These are phyloP conservation scores for Cyclanthera cordifolia DNA, from an alignment of 306 rosid genomes.

Conservation along the genomic window DNA sequence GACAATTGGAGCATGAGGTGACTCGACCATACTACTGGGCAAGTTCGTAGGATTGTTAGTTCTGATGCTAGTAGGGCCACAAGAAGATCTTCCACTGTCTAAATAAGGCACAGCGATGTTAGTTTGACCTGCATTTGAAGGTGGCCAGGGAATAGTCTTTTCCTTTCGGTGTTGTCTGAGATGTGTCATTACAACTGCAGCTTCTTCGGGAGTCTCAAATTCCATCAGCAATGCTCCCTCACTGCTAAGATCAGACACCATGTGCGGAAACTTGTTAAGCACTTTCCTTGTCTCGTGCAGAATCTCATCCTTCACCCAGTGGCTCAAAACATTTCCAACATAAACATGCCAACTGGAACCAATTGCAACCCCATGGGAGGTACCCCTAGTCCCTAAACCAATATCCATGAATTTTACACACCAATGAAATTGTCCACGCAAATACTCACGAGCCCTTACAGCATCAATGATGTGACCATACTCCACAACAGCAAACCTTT, in stretches of 20 bases:
- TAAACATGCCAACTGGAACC: slow-evolving; percentile 69
- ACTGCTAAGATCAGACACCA: slow-evolving; percentile 58
- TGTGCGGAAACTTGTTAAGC: slow-evolving; percentile 49
- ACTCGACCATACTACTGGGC: slow-evolving; percentile 29
- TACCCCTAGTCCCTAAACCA: slow-evolving; percentile 86
- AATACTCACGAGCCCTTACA: slow-evolving; percentile 54
- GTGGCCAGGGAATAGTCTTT: slow-evolving; percentile 40
- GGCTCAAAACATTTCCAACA: slow-evolving; percentile 63
- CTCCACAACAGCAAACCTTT: slow-evolving; percentile 76
- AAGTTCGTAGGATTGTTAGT: slow-evolving; percentile 33
- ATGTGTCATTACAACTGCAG: slow-evolving; percentile 69
- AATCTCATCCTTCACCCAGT: slow-evolving; percentile 86
- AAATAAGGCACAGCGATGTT: slow-evolving; percentile 26
- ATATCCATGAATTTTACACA: slow-evolving; percentile 70
- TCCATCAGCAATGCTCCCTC: slow-evolving; percentile 83
- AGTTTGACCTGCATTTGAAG: slow-evolving; percentile 42
- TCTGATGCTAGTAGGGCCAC: slow-evolving; percentile 37
- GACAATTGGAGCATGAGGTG: slow-evolving; percentile 43
- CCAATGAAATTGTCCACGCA: slow-evolving; percentile 67
- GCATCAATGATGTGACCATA: slow-evolving; percentile 74
- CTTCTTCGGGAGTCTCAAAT: slow-evolving; percentile 83
- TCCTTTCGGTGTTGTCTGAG: slow-evolving; percentile 68
- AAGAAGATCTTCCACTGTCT: slow-evolving; percentile 46
- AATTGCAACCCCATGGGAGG: slow-evolving; percentile 65
- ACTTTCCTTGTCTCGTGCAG: slow-evolving; percentile 71